Evolutionary conservation across 108 stramenopile species (phyloP).

Genomic region (Epipyxis sp.): DNA sequence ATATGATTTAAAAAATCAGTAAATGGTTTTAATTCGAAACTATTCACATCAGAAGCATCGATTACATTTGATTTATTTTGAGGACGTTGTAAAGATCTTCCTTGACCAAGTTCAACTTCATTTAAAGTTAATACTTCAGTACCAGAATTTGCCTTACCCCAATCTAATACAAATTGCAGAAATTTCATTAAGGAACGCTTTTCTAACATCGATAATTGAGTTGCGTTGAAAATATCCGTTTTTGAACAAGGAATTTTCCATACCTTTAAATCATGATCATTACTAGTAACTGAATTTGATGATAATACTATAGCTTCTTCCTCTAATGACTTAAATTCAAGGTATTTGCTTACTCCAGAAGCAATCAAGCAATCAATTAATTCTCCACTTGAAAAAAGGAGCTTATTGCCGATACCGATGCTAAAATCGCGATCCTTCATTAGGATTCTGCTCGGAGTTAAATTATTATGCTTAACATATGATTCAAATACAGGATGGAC

Average conservation of each 20-base stretch:
- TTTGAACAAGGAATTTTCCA: slow-evolving; percentile 77
- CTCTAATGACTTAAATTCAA: slow-evolving; percentile 76
- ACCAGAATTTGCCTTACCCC: slow-evolving; percentile 46
- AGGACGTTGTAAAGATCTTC: slow-evolving; percentile 74
- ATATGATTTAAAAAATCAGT: neutral
- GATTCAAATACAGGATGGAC: neutral
- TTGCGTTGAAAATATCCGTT: slow-evolving; percentile 74
- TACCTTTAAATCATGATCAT: slow-evolving; percentile 33
- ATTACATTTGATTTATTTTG: slow-evolving; percentile 74
- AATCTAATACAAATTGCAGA: slow-evolving; percentile 73
- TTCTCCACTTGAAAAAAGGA: slow-evolving; percentile 64
- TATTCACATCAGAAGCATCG: neutral
- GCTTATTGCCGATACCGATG: slow-evolving; percentile 62
- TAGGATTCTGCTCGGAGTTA: neutral
- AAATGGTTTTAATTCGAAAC: slow-evolving; percentile 24
- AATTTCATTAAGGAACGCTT: slow-evolving; percentile 88
- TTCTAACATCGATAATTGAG: slow-evolving; percentile 71
- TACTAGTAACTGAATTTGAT: neutral
- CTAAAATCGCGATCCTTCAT: slow-evolving; percentile 51
- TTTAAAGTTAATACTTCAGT: slow-evolving; percentile 67
- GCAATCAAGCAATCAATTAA: slow-evolving; percentile 70
- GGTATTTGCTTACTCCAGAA: slow-evolving; percentile 76
- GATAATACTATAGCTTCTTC: slow-evolving; percentile 51
- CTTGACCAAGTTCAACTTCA: slow-evolving; percentile 76
- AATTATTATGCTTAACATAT: neutral